Percentiles rank a stretch among this genome's conserved stretches.
These are phyloP conservation scores for Periglandula ipomoeae DNA, from an alignment of 2,329 filamentous ascomycete genomes.

Conservation along the genomic window DNA sequence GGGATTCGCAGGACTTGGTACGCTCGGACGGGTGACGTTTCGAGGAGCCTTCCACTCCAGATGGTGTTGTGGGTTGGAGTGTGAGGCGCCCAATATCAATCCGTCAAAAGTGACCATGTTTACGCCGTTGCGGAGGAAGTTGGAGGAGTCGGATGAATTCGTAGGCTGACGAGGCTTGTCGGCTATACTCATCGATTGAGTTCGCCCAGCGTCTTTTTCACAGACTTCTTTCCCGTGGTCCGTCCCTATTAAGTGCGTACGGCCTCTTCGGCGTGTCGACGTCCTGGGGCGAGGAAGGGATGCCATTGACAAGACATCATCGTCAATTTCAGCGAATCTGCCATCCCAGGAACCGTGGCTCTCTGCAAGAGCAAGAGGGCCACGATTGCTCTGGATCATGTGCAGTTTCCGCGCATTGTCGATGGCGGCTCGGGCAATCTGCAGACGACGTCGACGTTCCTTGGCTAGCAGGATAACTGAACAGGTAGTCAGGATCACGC, in stretches of 20 bases:
- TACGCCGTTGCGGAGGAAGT: not conserved
- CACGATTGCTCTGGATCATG: constrained; percentile 24
- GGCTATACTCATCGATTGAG: not conserved
- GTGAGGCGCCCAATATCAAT: not conserved
- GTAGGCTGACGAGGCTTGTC: not conserved
- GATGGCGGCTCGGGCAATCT: constrained; percentile 38
- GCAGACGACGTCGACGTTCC: constrained; percentile 46
- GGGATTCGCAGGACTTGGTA: not conserved
- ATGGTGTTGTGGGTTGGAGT: not conserved
- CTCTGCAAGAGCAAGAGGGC: constrained; percentile 19
- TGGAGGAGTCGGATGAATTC: not conserved
- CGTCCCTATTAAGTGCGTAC: constrained; percentile 6
- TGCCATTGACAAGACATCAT: constrained; percentile 15
- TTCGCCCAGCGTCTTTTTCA: not conserved
- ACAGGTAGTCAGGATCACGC: constrained; percentile 47
- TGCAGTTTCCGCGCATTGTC: constrained; percentile 45
- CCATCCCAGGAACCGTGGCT: constrained; percentile 13
- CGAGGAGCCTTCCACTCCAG: constrained; percentile 1
- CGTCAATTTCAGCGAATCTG: constrained; percentile 13
- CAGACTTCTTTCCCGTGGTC: not conserved
- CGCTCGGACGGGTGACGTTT: not conserved
- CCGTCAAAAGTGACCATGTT: constrained; percentile 5
- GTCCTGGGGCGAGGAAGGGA: constrained; percentile 13
- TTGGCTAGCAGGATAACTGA: constrained; percentile 46
- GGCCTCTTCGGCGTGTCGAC: constrained; percentile 20